Evolutionary conservation across 2,329 filamentous ascomycete genomes (phyloP).

Genomic region (Akanthomyces uredinophilus): DNA sequence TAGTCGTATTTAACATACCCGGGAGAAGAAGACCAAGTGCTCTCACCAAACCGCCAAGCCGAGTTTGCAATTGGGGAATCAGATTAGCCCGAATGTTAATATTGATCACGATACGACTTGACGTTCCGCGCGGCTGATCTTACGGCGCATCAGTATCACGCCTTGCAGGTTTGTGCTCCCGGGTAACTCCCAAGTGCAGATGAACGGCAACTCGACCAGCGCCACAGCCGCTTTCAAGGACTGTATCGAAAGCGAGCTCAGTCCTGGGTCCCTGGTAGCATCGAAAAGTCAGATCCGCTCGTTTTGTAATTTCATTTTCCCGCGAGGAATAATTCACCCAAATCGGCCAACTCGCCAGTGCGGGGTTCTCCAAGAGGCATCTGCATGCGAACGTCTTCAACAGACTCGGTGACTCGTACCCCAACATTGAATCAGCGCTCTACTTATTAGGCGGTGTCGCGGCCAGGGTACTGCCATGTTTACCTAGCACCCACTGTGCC

Average conservation of each 20-base stretch:
- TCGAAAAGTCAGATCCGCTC: too few species aligned
- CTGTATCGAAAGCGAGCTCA: too few species aligned
- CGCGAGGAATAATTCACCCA: too few species aligned
- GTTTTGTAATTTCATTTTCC: too few species aligned
- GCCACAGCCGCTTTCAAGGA: too few species aligned
- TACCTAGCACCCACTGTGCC: too few species aligned
- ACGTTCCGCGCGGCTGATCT: not conserved
- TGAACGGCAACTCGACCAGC: too few species aligned
- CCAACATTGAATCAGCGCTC: not conserved
- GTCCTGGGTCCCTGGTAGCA: too few species aligned
- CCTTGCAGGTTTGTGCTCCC: too few species aligned
- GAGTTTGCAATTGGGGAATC: not conserved
- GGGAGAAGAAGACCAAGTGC: not conserved
- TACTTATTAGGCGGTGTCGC: not conserved
- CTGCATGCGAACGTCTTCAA: not conserved
- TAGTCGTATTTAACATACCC: not conserved
- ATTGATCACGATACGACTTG: not conserved
- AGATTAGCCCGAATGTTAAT: not conserved
- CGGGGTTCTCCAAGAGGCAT: not conserved
- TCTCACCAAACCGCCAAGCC: not conserved
- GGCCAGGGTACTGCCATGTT: not conserved
- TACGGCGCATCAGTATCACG: too few species aligned
- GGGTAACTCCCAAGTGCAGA: too few species aligned
- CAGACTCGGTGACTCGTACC: not conserved
- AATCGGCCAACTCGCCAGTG: not conserved